Base-by-base conservation (phyloP, 164 flowering plant genomes). In the Piper longum region DNA sequence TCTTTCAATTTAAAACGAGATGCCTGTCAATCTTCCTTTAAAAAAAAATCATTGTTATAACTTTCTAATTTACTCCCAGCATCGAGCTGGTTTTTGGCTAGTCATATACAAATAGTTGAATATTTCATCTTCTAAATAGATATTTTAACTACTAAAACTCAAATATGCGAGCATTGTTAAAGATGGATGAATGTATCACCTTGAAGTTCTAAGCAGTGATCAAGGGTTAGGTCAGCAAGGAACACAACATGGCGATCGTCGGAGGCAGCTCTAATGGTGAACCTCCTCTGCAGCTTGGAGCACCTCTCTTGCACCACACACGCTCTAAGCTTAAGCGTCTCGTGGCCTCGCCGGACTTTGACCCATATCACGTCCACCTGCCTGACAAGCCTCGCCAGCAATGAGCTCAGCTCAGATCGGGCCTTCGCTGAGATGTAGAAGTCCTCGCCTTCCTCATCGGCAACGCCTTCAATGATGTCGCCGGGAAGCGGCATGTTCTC, bases 401-500 rank as follows among this genome's bases (percentile, higher is more conserved):
- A 77, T 4, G 77, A 77, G 54, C 71, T 77, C 11, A 82, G 63
- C 18, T 82, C 89, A 5, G 86, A 72, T 43, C 69, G 73, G 7
- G 59, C 78, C 44, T 74, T 81, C 7, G 69, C 67, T 43, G 59
- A 12, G 4, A 75, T 43, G 57, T 79, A 76, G 4, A 59, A 59
- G 43, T 75, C 79, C 0, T 74, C 76, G 5, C 40, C 64, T 26
- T 66, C 77, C 14, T 62, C 58, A 39, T 71, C 73, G 0, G 76
- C 75, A 16, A 82, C 59, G 8, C 85, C 86, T 75, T 78, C 80
- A 18, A 84, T 77, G 26, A 82, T 75, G 63, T 82, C 89, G 41
- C 90, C 85, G 0, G 87, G 88, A 68, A 85, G 67, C 17, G 85
- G 83, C 87, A 85, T 83, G 70, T 63, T 75, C 68, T 77, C 90